Percentiles rank a stretch among this genome's conserved stretches.
Evolutionary conservation across 2,329 filamentous ascomycete genomes (phyloP).

Genomic region (Thelonectria rubi): DNA sequence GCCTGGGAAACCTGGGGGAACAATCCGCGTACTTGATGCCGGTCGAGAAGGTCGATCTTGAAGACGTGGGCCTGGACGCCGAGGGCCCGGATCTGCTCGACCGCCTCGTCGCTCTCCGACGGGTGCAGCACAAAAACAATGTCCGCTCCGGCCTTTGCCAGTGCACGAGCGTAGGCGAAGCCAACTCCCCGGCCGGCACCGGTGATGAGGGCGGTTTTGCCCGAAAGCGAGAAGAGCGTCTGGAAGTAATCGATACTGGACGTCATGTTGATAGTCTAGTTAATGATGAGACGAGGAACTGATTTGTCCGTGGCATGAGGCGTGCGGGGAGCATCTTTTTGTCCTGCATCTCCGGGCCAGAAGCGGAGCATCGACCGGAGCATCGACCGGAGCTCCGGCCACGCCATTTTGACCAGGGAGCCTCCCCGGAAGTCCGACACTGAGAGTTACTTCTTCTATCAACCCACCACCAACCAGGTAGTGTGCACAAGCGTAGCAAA

Average conservation of each 20-base stretch:
- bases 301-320: neutral
- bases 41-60: neutral
- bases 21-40: neutral
- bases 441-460: no score
- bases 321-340: neutral
- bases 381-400: neutral
- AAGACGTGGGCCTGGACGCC: neutral
- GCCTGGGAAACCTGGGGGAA: neutral
- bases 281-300: neutral
- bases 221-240: conserved; percentile 72
- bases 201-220: conserved; percentile 74
- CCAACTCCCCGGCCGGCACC: conserved; percentile 75
- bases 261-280: neutral
- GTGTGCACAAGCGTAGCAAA: no score
- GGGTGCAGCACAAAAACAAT: conserved; percentile 48
- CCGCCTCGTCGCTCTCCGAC: neutral
- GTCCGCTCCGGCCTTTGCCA: conserved; percentile 76
- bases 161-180: conserved; percentile 68
- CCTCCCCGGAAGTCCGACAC: no score
- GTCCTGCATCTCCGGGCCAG: neutral
- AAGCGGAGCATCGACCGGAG: neutral
- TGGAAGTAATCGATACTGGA: neutral
- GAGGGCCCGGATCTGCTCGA: neutral
- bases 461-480: no score
- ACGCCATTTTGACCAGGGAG: no score